phyloP scores from a whole-genome alignment of 495 filamentous ascomycete species.

The Aspergillus avenaceus region DNA sequence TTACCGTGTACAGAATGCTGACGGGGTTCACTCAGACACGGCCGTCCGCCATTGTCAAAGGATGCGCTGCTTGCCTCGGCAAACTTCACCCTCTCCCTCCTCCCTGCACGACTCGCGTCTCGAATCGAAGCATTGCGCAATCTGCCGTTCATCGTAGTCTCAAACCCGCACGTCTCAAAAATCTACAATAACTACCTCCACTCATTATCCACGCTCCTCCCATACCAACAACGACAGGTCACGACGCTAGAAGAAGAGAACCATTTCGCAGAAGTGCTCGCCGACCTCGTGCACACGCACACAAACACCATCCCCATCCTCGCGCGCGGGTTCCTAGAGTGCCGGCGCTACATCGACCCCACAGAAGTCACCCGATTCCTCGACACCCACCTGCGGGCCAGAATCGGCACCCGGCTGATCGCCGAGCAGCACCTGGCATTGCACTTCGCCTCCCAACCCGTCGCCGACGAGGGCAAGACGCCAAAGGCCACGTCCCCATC shows the following conservation, averaged over 20 bases:
- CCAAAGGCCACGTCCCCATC: constrained; percentile 49
- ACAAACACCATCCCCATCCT: constrained; percentile 90
- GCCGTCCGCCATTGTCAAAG: constrained; percentile 79
- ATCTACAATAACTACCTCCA: constrained; percentile 96
- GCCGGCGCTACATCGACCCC: constrained; percentile 76
- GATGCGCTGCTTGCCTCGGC: constrained; percentile 79
- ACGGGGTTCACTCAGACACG: constrained; percentile 55
- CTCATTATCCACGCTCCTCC: constrained; percentile 81
- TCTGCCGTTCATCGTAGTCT: constrained; percentile 94
- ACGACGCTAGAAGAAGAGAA: constrained; percentile 83
- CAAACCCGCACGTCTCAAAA: constrained; percentile 84
- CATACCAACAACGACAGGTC: constrained; percentile 74
- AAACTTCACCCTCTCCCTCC: constrained; percentile 89
- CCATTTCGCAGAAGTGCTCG: constrained; percentile 84
- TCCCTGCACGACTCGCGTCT: constrained; percentile 90
- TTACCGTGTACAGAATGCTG: background rate
- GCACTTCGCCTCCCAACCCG: constrained; percentile 75
- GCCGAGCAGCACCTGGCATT: constrained; percentile 96
- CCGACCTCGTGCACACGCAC: constrained; percentile 90
- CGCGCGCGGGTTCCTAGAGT: constrained; percentile 88
- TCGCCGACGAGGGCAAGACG: constrained; percentile 40
- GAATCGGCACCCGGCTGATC: constrained; percentile 90
- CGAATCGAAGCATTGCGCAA: constrained; percentile 89
- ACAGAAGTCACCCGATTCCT: constrained; percentile 82
- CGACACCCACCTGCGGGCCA: constrained; percentile 87